Evolutionary conservation across 768 basidiomycete species (phyloP), one percentile per base, ranked within the genome.

Genomic region (Lentinula lateritia): DNA sequence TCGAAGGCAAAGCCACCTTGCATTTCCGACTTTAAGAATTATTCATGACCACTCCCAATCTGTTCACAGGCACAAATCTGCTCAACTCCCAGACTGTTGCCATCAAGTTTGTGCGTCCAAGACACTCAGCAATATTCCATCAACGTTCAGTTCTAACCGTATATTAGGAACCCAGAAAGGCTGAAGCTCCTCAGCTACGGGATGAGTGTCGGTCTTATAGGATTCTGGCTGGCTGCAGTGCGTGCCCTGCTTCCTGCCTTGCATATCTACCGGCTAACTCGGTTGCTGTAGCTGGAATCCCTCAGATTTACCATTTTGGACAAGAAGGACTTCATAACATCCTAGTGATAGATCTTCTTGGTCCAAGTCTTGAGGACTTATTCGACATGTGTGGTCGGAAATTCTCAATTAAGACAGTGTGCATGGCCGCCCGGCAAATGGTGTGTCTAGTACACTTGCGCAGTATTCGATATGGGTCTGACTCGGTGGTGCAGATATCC

Each of bases 381-480:
- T 99, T 99, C 72, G 97, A 99, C 76, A 95, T 98, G 92, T 99
- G 97, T 70, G 93, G 93, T 3, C 87, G 97, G 67, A 98, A 97
- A 75, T 98, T 99, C 76, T 89, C 89, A 63, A 89, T 92, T 76
- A 98, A 99, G 84, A 98, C 97, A 34, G 95, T 97, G 41, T 97
- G 94, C 76, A 96, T 98, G 95, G 93, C 94, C 41, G 97, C 97
- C 61, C 90, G 93, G 70, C 97, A 98, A 76, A 98, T 94, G 92
- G 92, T 92, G 63, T 62, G 83, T 69, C 38, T 34, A 12, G 9
- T 50, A 55, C 38, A 61, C 58, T 50, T 12, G 38, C 60, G 35
- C 60, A 50, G 62, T 39, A 50, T 57, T 43, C 52, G 28, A 34
- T 34, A 60, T 36, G 36, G 57, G 41, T 50, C 36, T 61, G 57